phyloP scores from a whole-genome alignment of 495 filamentous ascomycete genomes.

The Pyrenopolyporus hunteri region DNA sequence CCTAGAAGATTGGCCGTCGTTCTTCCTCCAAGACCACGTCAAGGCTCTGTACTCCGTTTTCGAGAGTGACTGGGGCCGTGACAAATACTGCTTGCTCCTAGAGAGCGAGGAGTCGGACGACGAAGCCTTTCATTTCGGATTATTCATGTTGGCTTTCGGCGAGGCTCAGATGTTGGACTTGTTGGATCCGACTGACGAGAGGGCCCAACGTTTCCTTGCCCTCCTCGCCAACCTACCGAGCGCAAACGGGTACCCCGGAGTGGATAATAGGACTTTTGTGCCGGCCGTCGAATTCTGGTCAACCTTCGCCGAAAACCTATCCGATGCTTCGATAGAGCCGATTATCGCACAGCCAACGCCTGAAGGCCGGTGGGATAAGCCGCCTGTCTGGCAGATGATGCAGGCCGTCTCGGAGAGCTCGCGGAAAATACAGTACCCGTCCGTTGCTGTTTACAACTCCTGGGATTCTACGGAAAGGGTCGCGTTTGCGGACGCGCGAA shows the following conservation, averaged over 20 bases:
- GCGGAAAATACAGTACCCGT: conserved; percentile 67
- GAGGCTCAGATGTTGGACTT: conserved; percentile 63
- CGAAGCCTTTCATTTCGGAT: conserved; percentile 70
- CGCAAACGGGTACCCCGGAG: conserved; percentile 73
- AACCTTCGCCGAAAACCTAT: conserved; percentile 66
- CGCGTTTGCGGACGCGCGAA: conserved; percentile 77
- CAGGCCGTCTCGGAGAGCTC: conserved; percentile 65
- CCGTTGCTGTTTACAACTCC: conserved; percentile 51
- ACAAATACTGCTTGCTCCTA: conserved; percentile 59
- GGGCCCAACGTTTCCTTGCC: conserved; percentile 55
- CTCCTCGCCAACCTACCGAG: conserved; percentile 68
- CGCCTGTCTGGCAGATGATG: conserved; percentile 52
- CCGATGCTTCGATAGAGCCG: conserved; percentile 48
- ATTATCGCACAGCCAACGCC: conserved; percentile 36
- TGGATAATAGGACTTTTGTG: conserved; percentile 78
- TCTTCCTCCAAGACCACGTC: conserved; percentile 64
- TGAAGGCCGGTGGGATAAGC: conserved; percentile 42
- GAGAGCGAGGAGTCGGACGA: conserved; percentile 63
- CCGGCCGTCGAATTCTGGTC: conserved; percentile 87
- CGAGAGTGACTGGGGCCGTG: conserved; percentile 59
- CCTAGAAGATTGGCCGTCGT: conserved; percentile 66
- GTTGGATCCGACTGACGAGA: conserved; percentile 48
- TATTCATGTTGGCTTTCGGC: conserved; percentile 72
- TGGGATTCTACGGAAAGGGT: conserved; percentile 77
- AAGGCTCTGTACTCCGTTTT: conserved; percentile 61